These are phyloP conservation scores for Lentinula sp. DNA, from an alignment of 768 basidiomycete species.

Conservation along the genomic window DNA sequence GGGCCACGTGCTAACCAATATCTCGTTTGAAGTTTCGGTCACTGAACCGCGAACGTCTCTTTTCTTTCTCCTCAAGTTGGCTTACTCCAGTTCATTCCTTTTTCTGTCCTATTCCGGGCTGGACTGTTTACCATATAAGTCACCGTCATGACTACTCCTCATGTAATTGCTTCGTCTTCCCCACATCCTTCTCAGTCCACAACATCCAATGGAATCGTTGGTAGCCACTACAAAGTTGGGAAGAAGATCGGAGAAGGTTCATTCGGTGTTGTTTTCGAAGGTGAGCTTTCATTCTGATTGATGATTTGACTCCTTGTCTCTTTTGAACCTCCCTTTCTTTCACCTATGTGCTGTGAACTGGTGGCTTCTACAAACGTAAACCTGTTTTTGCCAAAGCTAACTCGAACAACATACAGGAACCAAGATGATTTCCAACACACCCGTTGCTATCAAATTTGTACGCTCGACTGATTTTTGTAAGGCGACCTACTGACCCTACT, in stretches of 20 bases:
- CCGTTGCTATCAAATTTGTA: conserved; percentile 97
- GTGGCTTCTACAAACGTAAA: background rate
- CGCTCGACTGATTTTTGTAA: conserved; percentile 22
- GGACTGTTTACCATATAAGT: background rate
- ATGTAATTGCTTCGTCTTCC: conserved; percentile 78
- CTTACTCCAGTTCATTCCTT: background rate
- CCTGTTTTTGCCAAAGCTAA: background rate
- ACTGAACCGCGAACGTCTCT: background rate
- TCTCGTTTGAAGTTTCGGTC: background rate
- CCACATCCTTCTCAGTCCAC: conserved; percentile 60
- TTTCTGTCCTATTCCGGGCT: background rate
- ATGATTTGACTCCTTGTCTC: background rate
- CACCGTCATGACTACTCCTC: conserved; percentile 66
- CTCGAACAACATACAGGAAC: conserved; percentile 44
- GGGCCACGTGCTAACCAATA: background rate
- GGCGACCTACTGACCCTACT: conserved; percentile 7
- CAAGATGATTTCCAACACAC: conserved; percentile 78
- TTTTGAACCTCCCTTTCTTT: background rate
- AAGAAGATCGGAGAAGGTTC: conserved; percentile 99
- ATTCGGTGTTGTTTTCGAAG: conserved; percentile 98
- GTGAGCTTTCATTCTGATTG: conserved; percentile 34
- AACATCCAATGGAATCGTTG: conserved; percentile 68
- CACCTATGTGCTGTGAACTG: background rate
- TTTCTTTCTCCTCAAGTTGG: background rate
- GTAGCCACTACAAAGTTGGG: conserved; percentile 81